A percentile compares a stretch with the other conserved stretches of the same genome.
phyloP scores from a whole-genome alignment of 2,329 filamentous ascomycete species.

The Sporothrix globosa region DNA sequence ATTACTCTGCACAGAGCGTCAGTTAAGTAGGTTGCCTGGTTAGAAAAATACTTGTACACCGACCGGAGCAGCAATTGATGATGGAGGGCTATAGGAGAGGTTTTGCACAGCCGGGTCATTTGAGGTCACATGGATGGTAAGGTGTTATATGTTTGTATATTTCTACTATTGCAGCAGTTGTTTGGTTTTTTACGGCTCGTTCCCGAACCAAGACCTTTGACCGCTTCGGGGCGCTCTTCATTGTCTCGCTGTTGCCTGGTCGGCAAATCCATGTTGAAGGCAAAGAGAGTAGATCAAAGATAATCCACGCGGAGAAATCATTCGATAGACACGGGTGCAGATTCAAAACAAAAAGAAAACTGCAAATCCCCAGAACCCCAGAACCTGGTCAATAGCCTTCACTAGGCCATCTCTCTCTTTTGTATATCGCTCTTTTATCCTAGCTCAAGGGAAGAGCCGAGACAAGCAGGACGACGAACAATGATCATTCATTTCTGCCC shows the following conservation, averaged over 20 bases:
- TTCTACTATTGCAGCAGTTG: not conserved
- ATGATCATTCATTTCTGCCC: not conserved
- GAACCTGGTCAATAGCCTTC: not conserved
- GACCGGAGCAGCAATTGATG: not conserved
- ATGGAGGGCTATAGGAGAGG: not conserved
- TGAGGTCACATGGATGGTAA: not conserved
- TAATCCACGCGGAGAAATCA: not conserved
- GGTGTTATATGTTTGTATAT: not conserved
- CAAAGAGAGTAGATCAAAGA: not conserved
- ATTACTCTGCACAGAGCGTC: too few species aligned
- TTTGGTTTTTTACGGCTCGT: not conserved
- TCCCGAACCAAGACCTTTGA: not conserved
- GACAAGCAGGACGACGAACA: not conserved
- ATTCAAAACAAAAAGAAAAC: not conserved
- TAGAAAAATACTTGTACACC: not conserved
- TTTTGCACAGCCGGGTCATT: not conserved
- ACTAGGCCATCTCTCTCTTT: not conserved
- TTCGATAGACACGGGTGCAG: not conserved
- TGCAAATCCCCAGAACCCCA: not conserved
- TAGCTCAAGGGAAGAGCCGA: conserved; percentile 23
- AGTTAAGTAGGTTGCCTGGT: not conserved
- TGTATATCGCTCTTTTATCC: not conserved
- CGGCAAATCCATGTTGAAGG: not conserved
- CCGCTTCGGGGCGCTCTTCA: too few species aligned
- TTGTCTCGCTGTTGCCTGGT: not conserved